Evolutionary conservation across 164 flowering plant species (phyloP).

Genomic region (Cinnamomum micranthum): DNA sequence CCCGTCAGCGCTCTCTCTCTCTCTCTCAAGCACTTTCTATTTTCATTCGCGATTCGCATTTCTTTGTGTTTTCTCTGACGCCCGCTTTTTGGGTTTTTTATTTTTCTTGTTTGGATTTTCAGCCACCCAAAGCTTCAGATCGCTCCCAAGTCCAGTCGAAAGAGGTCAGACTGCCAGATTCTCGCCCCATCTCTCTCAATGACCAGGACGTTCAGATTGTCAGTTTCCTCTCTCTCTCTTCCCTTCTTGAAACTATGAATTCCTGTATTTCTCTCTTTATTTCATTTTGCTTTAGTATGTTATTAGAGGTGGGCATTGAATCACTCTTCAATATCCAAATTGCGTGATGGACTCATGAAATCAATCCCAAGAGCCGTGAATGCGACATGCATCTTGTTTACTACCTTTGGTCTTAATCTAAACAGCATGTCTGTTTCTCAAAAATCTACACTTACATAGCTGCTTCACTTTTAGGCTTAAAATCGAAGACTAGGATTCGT

Average conservation of each 20-base stretch:
- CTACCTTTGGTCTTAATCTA: too few species aligned
- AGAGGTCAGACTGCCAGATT: constrained; percentile 82
- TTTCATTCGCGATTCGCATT: neutral
- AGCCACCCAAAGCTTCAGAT: constrained; percentile 86
- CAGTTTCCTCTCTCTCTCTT: constrained; percentile 18
- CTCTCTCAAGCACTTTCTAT: neutral
- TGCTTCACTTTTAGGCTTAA: too few species aligned
- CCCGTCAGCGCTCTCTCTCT: constrained; percentile 35
- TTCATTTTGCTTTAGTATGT: too few species aligned
- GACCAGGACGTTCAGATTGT: constrained; percentile 93
- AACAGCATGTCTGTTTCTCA: too few species aligned
- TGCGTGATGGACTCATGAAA: too few species aligned
- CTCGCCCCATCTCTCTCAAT: constrained; percentile 69
- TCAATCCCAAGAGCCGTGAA: too few species aligned
- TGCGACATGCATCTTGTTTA: too few species aligned
- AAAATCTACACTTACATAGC: too few species aligned
- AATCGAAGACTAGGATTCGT: too few species aligned
- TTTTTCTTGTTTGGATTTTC: constrained; percentile 2
- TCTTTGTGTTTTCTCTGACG: neutral
- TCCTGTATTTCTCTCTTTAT: neutral
- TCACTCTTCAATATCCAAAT: too few species aligned
- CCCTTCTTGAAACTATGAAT: neutral
- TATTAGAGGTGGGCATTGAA: too few species aligned
- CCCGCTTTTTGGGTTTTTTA: neutral
- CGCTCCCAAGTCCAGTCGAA: constrained; percentile 72